Conservation (phyloP, 257 asterid species). For the Solanum paucissectum region DNA sequence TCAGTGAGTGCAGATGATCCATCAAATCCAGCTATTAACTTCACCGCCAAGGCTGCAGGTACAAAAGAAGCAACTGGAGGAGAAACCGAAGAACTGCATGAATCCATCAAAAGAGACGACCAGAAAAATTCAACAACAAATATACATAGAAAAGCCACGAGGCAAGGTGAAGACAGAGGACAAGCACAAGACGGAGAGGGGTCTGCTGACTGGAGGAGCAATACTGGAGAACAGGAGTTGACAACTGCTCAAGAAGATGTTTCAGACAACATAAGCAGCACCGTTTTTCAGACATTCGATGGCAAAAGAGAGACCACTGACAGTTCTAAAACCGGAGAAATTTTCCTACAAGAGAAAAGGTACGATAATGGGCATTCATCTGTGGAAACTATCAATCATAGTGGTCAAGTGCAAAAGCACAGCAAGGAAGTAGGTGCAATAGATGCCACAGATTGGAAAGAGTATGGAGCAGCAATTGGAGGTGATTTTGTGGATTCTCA, state of each 20-base stretch:
- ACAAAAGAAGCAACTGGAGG: not conserved
- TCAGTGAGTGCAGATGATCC: slow-evolving; percentile 24
- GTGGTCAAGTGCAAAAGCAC: not conserved
- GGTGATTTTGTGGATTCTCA: not conserved
- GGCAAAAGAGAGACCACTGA: not conserved
- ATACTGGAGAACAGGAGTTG: slow-evolving; percentile 5
- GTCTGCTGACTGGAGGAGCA: not conserved
- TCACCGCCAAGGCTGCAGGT: not conserved
- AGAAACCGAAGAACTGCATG: not conserved
- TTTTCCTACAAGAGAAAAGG: not conserved
- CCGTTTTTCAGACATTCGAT: not conserved
- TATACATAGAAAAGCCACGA: not conserved
- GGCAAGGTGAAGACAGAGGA: not conserved
- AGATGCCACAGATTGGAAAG: not conserved
- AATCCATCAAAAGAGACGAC: not conserved
- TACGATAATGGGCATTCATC: not conserved
- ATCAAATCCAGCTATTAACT: slow-evolving; percentile 6
- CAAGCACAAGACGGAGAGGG: not conserved
- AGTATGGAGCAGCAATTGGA: not conserved
- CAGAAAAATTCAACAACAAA: not conserved
- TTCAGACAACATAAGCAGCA: not conserved
- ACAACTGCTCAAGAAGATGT: slow-evolving; percentile 1
- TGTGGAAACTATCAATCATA: not conserved
- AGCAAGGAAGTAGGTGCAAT: not conserved
- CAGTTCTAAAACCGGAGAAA: not conserved